These are phyloP conservation scores for Pichia sp. DNA, from an alignment of 1,139 yeast genomes.

Conservation along the genomic window DNA sequence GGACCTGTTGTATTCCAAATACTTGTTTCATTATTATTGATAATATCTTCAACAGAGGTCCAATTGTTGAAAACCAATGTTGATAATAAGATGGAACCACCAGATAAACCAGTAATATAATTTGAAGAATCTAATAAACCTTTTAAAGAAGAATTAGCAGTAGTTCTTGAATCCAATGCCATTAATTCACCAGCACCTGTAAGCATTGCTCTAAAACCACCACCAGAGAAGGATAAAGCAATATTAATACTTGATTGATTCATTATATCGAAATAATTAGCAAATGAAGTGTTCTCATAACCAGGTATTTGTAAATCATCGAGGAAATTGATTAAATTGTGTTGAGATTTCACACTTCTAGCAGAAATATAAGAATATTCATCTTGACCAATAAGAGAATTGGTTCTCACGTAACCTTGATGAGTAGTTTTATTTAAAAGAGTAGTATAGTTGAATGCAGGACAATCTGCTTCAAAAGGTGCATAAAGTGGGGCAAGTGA, in stretches of 20 bases:
- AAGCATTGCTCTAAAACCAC: conserved; percentile 65
- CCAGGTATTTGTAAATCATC: conserved; percentile 21
- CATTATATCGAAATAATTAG: conserved; percentile 16
- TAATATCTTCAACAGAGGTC: conserved; percentile 35
- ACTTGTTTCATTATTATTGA: conserved; percentile 28
- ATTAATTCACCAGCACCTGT: conserved; percentile 55
- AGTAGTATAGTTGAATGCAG: conserved; percentile 15
- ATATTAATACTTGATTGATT: conserved; percentile 27
- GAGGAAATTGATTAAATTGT: conserved; percentile 19
- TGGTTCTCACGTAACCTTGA: conserved; percentile 20
- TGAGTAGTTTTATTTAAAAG: conserved; percentile 10
- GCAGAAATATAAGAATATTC: conserved; percentile 23
- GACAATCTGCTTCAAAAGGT: conserved; percentile 20
- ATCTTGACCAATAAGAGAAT: conserved; percentile 19
- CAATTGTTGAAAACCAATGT: conserved; percentile 42
- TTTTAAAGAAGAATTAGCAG: conserved; percentile 31
- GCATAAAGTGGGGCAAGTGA: conserved; percentile 9
- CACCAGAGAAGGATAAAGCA: conserved; percentile 68
- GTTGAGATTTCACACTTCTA: conserved; percentile 18
- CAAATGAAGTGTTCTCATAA: conserved; percentile 18
- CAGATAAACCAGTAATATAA: conserved; percentile 61
- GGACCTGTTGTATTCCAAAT: conserved; percentile 54
- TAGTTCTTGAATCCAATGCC: conserved; percentile 42
- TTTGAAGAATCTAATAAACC: conserved; percentile 48
- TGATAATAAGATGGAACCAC: conserved; percentile 62